These are phyloP conservation scores for Salix arbutifolia DNA, from an alignment of 345 rosid genomes.

Conservation along the genomic window DNA sequence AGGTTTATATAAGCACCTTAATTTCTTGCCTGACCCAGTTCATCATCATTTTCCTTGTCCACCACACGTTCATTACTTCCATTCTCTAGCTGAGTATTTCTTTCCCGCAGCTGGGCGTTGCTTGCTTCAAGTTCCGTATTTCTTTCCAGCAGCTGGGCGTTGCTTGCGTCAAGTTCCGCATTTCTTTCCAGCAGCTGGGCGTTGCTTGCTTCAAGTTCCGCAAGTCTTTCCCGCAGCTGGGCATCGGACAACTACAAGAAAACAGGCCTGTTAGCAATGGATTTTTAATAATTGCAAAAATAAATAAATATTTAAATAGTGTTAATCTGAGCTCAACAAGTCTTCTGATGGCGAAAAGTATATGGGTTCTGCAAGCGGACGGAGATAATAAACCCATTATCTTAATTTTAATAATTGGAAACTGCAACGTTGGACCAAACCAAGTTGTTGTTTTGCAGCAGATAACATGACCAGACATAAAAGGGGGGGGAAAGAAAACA, in stretches of 20 bases:
- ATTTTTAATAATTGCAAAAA: too few relatives aligned
- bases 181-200: background rate
- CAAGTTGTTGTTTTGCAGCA: background rate
- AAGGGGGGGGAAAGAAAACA: background rate
- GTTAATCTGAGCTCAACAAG: background rate
- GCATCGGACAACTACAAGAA: too few relatives aligned
- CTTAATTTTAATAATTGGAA: background rate
- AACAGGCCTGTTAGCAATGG: too few relatives aligned
- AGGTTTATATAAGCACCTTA: too few relatives aligned
- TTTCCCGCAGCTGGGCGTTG: background rate
- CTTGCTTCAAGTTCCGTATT: background rate
- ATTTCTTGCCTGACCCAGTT: too few relatives aligned
- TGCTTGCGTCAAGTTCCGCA: background rate
- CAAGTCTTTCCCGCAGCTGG: background rate
- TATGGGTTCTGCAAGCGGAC: background rate
- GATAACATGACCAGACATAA: background rate
- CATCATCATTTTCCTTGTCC: background rate
- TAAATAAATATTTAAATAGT: background rate
- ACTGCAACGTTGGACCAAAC: background rate
- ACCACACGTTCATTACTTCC: background rate
- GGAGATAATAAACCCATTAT: background rate
- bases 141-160: background rate
- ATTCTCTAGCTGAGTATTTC: background rate
- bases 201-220: background rate
- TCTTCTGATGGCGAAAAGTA: background rate